These are phyloP conservation scores for Phyllosticta citriasiana DNA, from an alignment of 2,329 filamentous ascomycete genomes.

Conservation along the genomic window DNA sequence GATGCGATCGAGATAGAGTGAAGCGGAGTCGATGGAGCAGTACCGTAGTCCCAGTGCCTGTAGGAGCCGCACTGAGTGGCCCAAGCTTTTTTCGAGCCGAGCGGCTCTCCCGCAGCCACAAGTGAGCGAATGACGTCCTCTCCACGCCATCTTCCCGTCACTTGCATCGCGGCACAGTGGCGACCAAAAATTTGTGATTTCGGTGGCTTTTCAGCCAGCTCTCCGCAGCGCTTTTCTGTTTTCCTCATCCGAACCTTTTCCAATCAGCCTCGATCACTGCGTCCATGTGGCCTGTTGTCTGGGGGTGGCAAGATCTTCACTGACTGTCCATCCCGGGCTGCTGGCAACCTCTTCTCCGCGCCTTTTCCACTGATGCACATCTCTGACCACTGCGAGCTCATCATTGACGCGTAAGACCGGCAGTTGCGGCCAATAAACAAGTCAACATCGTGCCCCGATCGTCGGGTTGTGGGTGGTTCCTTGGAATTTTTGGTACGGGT, in stretches of 20 bases:
- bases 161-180: neutral
- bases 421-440: neutral
- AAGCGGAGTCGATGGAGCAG: neutral
- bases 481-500: neutral
- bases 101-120: neutral
- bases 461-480: neutral
- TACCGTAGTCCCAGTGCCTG: too few species aligned
- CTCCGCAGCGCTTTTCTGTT: neutral
- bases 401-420: neutral
- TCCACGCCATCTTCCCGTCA: neutral
- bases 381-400: neutral
- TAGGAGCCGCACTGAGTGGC: neutral
- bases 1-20: neutral
- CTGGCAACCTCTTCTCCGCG: neutral
- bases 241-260: neutral
- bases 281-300: neutral
- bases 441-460: neutral
- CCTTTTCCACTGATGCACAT: neutral
- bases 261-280: neutral
- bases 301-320: neutral
- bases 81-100: neutral
- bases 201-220: neutral
- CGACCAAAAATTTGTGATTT: neutral
- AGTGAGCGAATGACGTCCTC: neutral
- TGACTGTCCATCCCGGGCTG: neutral